These are phyloP conservation scores for Kockiozyma suomiensis DNA, from an alignment of 805 yeast genomes.

Conservation along the genomic window DNA sequence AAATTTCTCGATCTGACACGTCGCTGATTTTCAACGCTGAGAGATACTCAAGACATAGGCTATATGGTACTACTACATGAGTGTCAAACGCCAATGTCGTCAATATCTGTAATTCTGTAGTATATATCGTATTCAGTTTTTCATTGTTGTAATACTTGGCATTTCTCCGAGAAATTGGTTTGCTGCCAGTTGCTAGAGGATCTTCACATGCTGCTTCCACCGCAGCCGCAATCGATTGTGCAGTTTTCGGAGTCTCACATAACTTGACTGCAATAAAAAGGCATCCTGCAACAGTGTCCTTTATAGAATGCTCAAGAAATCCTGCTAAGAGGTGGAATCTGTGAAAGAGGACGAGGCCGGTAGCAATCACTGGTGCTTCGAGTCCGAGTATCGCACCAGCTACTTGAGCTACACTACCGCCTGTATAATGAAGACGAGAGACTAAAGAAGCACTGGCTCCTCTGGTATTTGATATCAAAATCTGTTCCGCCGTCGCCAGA, in stretches of 20 bases:
- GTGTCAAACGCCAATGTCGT: conserved; percentile 29
- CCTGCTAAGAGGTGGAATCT: conserved; percentile 29
- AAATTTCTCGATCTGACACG: neutral
- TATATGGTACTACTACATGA: conserved; percentile 29
- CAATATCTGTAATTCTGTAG: conserved; percentile 23
- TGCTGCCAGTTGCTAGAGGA: conserved; percentile 18
- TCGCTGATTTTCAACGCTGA: neutral
- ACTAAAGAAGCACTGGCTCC: conserved; percentile 11
- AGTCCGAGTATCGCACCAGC: conserved; percentile 27
- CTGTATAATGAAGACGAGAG: conserved; percentile 19
- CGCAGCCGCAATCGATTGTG: conserved; percentile 16
- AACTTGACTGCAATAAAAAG: conserved; percentile 27
- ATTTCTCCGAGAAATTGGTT: neutral
- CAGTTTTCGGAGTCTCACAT: conserved; percentile 16
- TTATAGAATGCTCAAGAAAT: conserved; percentile 19
- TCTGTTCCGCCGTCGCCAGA: conserved; percentile 27
- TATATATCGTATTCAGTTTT: conserved; percentile 6
- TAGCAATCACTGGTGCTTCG: conserved; percentile 15
- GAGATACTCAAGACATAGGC: conserved; percentile 22
- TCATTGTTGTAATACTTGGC: neutral
- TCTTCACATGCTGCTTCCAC: conserved; percentile 19
- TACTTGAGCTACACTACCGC: conserved; percentile 25
- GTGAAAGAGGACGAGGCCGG: conserved; percentile 29
- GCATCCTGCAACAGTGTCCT: conserved; percentile 19
- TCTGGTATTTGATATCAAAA: conserved; percentile 7